Evolutionary conservation across 1,284 basidiomycete species (phyloP).

Genomic region (Rhodotorula sp.): DNA sequence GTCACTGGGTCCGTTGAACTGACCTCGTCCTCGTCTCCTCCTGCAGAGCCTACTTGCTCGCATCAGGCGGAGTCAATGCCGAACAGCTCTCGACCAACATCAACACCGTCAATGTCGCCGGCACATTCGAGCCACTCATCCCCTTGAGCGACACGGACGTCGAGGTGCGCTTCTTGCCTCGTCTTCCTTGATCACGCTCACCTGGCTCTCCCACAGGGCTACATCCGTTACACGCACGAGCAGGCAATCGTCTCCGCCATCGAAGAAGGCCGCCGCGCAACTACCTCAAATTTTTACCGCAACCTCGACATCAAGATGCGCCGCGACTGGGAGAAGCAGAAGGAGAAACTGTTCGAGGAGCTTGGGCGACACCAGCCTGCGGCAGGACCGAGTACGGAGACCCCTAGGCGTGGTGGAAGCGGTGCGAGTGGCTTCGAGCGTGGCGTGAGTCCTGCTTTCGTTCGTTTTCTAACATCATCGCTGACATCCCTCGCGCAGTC

Average conservation of each 20-base stretch:
- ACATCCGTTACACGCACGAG: slow-evolving; percentile 85
- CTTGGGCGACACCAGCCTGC: slow-evolving; percentile 61
- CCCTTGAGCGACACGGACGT: slow-evolving; percentile 88
- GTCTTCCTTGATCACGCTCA: not conserved
- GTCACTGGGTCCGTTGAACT: slow-evolving; percentile 26
- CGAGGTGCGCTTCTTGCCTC: slow-evolving; percentile 47
- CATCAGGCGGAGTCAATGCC: slow-evolving; percentile 85
- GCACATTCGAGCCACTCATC: slow-evolving; percentile 84
- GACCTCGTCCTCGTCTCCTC: not conserved
- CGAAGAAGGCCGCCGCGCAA: slow-evolving; percentile 75
- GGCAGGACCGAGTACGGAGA: slow-evolving; percentile 17
- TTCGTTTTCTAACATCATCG: not conserved
- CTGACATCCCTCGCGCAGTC: slow-evolving; percentile 5
- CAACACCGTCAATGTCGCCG: slow-evolving; percentile 74
- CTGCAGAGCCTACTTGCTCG: slow-evolving; percentile 58
- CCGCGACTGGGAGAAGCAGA: slow-evolving; percentile 84
- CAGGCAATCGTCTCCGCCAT: slow-evolving; percentile 91
- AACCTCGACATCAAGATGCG: slow-evolving; percentile 71
- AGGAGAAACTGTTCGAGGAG: slow-evolving; percentile 85
- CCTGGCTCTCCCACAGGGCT: slow-evolving; percentile 54
- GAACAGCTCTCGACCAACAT: slow-evolving; percentile 67
- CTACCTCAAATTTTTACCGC: slow-evolving; percentile 78
- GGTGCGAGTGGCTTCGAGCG: slow-evolving; percentile 32
- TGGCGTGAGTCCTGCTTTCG: slow-evolving; percentile 13
- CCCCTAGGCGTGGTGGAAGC: slow-evolving; percentile 26